Percentiles rank a stretch among this genome's conserved stretches.
These are phyloP conservation scores for Talaromyces rugulosus DNA, from an alignment of 2,329 filamentous ascomycete genomes.

Conservation along the genomic window DNA sequence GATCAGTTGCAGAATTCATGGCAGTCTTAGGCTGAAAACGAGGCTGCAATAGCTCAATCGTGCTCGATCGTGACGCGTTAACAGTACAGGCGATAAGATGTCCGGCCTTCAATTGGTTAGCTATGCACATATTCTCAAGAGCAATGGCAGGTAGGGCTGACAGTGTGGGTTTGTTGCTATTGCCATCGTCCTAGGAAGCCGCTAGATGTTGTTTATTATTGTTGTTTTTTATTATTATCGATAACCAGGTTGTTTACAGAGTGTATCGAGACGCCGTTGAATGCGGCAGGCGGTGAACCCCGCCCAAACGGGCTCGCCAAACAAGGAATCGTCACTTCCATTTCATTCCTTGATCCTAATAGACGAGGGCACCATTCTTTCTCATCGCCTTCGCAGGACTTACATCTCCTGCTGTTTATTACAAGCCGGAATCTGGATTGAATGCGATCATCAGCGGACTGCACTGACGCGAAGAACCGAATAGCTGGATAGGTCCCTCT, in stretches of 20 bases:
- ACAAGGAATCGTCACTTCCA: not conserved
- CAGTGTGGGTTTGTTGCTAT: not conserved
- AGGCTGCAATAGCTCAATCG: not conserved
- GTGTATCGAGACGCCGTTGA: not conserved
- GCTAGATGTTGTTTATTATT: not conserved
- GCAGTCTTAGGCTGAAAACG: not conserved
- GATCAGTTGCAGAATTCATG: not conserved
- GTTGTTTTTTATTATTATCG: not conserved
- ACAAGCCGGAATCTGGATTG: not conserved
- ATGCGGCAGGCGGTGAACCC: not conserved
- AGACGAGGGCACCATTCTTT: not conserved
- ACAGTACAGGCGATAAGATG: not conserved
- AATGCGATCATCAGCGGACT: not conserved
- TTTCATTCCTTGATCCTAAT: not conserved
- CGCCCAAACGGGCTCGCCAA: not conserved
- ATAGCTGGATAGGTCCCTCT: not conserved
- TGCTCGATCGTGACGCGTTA: not conserved
- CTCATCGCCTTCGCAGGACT: not conserved
- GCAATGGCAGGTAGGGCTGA: not conserved
- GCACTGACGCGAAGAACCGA: not conserved
- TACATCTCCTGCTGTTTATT: not conserved
- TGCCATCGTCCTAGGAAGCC: not conserved
- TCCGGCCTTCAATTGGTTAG: not conserved
- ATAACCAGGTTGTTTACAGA: not conserved
- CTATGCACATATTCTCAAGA: not conserved